Base-by-base conservation (phyloP, 2,329 filamentous ascomycete species). In the Aspergillus felis region DNA sequence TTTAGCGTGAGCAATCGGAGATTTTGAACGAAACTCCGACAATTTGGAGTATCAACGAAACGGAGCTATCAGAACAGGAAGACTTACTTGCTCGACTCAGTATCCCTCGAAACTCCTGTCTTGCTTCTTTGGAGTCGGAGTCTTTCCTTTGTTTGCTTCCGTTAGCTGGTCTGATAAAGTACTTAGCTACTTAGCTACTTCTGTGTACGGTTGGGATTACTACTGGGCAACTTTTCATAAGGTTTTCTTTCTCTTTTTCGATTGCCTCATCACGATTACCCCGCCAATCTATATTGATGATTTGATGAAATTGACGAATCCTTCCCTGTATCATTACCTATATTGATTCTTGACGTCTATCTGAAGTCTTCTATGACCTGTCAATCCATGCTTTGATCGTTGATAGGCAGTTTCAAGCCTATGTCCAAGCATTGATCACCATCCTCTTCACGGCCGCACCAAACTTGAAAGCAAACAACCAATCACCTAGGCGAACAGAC, bases 261-360 rank as follows among this genome's bases (percentile, higher is more conserved):
- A 58, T 57, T 64, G 48, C 56, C 48, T 55, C 55, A 50, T 60
- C 55, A 46, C 53, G 57, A 44, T 62, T 59, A 52, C 64, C 61
- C 58, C 57, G 61, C 58, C 60, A 54, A 57, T 53, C 55, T 66
- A 55, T 57, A 59, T 67, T 73, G 65, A 75, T 69, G 73, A 75
- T 65, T 73, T 75, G 70, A 75, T 67, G 73, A 75, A 64, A 67
- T 63, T 71, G 67, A 75, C 71, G 72, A 73, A 70, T 74, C 67
- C 72, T 61, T 67, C 67, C 71, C 67, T 68, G 60, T 70, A 66
- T 64, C 68, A 68, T 56, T 70, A 63, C 59, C 58, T 68, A 61
- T 58, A 54, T 57, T 57, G 56, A 59, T 50, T 56, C 54, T 56
- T 57, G 54, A 54, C 53, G 60, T 57, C 56, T 55, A 51, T 50